These are phyloP conservation scores for Avena atlantica DNA, from an alignment of 176 grass and related monocot species.

Conservation along the genomic window DNA sequence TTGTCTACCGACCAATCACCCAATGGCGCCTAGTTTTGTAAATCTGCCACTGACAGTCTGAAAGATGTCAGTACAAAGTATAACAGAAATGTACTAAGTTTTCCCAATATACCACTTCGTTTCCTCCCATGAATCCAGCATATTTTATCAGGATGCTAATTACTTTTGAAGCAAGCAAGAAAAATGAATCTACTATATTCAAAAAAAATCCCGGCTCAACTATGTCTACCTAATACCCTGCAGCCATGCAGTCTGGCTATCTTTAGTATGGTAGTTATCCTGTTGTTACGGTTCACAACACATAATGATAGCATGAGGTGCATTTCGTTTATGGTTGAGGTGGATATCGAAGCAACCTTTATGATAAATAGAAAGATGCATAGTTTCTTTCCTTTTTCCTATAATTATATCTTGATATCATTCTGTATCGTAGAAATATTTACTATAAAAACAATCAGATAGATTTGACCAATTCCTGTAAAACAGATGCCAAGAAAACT, in stretches of 20 bases:
- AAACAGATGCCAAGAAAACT: slow-evolving; percentile 1
- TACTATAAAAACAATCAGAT: not conserved
- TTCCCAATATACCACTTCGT: not conserved
- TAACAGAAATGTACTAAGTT: not conserved
- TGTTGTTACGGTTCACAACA: not conserved
- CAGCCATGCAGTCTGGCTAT: not conserved
- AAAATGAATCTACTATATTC: not conserved
- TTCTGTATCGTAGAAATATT: not conserved
- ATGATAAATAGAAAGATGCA: not conserved
- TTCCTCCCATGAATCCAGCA: not conserved
- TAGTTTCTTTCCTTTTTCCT: not conserved
- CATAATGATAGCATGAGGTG: not conserved
- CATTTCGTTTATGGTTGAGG: not conserved
- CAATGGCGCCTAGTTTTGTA: not conserved
- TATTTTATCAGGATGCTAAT: slow-evolving; percentile 22
- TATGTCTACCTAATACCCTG: not conserved
- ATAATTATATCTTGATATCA: not conserved
- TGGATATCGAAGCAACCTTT: not conserved
- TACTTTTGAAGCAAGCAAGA: not conserved
- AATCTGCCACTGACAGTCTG: not conserved
- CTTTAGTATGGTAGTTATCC: not conserved
- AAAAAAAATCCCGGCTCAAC: slow-evolving; percentile 12
- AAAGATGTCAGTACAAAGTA: not conserved
- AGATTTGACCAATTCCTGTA: not conserved
- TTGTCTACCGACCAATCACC: slow-evolving; percentile 10